phyloP scores from a whole-genome alignment of 306 rosid genomes.

The Luffa aegyptiaca region DNA sequence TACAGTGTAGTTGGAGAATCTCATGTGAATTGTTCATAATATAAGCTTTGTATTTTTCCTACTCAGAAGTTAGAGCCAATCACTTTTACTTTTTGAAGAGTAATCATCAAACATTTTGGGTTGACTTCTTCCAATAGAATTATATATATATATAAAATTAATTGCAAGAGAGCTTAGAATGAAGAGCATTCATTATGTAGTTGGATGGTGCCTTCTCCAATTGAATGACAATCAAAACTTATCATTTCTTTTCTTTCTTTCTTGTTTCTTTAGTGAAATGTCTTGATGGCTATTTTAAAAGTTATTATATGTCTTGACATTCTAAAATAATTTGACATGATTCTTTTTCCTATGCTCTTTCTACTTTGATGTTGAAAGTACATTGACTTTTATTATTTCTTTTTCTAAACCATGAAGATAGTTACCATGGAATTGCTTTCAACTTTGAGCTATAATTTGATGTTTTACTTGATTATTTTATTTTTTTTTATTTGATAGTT shows the following conservation, averaged over 20 bases:
- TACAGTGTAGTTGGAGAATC: too few relatives aligned
- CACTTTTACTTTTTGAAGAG: neutral
- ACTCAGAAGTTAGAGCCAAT: neutral
- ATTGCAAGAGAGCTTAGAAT: neutral
- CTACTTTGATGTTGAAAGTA: neutral
- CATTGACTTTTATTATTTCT: neutral
- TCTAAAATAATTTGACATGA: neutral
- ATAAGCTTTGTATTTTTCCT: neutral
- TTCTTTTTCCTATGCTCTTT: neutral
- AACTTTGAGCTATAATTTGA: neutral
- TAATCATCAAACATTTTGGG: neutral
- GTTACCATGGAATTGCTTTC: neutral
- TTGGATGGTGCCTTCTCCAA: neutral
- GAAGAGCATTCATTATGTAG: neutral
- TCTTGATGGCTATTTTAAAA: neutral
- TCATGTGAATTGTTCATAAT: neutral
- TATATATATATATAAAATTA: neutral
- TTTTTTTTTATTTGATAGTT: neutral
- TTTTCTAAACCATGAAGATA: neutral
- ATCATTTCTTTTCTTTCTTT: neutral
- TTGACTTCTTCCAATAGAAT: neutral
- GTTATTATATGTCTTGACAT: neutral
- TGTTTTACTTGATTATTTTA: neutral
- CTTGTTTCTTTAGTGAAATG: neutral
- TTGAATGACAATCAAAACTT: neutral